Base-by-base conservation (phyloP, 1,284 basidiomycete species). In the Ustilago shanxiensis region DNA sequence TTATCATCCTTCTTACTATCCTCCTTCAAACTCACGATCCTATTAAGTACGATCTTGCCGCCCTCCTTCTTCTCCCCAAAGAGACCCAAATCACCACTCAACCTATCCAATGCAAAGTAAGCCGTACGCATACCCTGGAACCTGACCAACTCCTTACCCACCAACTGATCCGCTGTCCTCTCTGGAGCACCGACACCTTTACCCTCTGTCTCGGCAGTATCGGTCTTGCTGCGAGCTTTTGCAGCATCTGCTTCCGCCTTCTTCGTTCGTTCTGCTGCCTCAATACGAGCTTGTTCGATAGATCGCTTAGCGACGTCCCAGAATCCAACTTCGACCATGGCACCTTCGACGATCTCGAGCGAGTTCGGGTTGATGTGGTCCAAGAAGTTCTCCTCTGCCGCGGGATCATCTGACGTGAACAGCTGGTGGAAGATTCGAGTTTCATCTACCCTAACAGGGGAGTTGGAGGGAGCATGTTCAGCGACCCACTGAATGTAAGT, bases 401-500 rank as follows among this genome's bases (percentile, higher is more conserved):
- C 90, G 0, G 97, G 96, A 80, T 95, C 93, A 83, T 96, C 94
- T 81, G 92, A 93, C 87, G 94, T 95, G 91, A 99, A 99, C 13
- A 99, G 88, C 44, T 92, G 92, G 85, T 95, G 90, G 89, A 98
- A 98, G 83, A 98, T 90, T 57, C 95, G 91, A 44, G 93, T 93
- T 88, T 99, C 95, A 85, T 95, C 91, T 75, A 99, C 89, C 55
- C 88, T 87, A 47, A 98, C 92, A 11, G 95, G 95, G 72, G 92
- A 93, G 13, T 91, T 90, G 0, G 91, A 91, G 7, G 91, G 88
- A 13, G 90, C 89, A 82, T 95, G 93, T 78, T 93, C 92, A 49
- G 94, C 95, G 18, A 99, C 93, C 97, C 97, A 99, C 86, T 99
- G 97, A 84, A 99, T 95, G 88, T 92, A 99, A 16, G 95, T 92